A percentile compares a stretch with the other conserved stretches of the same genome.
Conservation (phyloP, 2,329 filamentous ascomycete species). For the Stachybotrys chartarum region DNA sequence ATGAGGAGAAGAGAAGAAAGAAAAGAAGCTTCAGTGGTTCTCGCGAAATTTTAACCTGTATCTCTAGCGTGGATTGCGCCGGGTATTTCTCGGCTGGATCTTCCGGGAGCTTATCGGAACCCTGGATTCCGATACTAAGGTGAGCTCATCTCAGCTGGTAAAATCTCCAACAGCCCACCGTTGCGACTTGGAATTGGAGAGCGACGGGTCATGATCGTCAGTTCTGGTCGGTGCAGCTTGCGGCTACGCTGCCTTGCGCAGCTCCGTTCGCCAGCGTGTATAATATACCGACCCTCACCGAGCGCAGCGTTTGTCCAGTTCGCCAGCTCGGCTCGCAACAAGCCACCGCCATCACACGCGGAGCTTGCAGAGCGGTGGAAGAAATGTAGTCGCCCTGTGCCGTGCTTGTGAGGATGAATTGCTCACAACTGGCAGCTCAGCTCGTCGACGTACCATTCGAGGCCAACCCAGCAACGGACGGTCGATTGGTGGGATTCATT, state of each 20-base stretch:
- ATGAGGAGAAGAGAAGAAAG: constrained; percentile 55
- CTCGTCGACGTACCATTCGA: constrained; percentile 13
- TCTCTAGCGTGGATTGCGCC: not conserved
- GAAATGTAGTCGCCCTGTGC: constrained; percentile 16
- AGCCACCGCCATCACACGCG: constrained; percentile 4
- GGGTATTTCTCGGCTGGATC: constrained; percentile 20
- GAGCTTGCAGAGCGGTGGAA: constrained; percentile 20
- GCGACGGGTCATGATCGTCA: not conserved
- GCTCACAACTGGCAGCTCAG: constrained; percentile 15
- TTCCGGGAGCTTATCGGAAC: not conserved
- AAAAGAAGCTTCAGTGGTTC: constrained; percentile 20
- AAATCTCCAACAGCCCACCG: not conserved
- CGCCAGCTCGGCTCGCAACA: not conserved
- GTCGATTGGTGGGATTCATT: constrained; percentile 54
- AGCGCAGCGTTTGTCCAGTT: not conserved
- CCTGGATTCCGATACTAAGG: not conserved
- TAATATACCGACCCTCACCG: not conserved
- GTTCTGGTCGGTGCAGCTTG: not conserved
- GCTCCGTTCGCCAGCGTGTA: not conserved
- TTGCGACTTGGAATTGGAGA: not conserved
- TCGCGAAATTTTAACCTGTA: constrained; percentile 27
- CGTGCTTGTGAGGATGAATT: not conserved
- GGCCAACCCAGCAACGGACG: constrained; percentile 4
- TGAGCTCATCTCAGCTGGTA: not conserved
- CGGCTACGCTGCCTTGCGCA: not conserved